Percentiles rank a stretch among this genome's conserved stretches.
These are phyloP conservation scores for Pleodorina starrii DNA, from an alignment of 139 green algal genomes.

Conservation along the genomic window DNA sequence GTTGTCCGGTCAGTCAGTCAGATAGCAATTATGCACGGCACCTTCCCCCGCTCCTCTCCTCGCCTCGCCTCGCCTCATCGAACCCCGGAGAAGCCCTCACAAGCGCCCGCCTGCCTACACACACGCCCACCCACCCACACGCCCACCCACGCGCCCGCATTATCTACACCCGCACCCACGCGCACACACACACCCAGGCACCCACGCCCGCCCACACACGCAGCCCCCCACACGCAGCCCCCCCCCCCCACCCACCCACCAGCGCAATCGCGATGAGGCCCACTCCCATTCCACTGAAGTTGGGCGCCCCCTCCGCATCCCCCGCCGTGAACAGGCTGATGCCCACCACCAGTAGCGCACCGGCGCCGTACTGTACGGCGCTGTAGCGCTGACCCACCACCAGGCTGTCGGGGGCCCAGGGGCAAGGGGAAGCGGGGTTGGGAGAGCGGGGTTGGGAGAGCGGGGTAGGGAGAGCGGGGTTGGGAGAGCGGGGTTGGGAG, in stretches of 20 bases:
- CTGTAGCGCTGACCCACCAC: slow-evolving; percentile 65
- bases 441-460: too few relatives aligned
- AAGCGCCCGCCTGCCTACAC: neutral
- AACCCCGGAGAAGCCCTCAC: neutral
- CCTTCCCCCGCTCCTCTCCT: too few relatives aligned
- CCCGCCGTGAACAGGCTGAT: slow-evolving; percentile 75
- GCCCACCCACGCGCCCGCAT: too few relatives aligned
- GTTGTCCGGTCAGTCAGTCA: too few relatives aligned
- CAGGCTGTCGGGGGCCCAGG: neutral
- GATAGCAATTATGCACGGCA: too few relatives aligned
- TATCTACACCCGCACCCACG: neutral
- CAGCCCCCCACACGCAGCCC: neutral
- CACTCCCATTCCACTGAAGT: slow-evolving; percentile 66
- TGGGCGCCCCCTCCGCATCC: slow-evolving; percentile 63
- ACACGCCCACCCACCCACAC: neutral
- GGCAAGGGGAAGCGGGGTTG: too few relatives aligned
- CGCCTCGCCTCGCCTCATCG: too few relatives aligned
- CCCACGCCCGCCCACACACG: neutral
- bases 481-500: too few relatives aligned
- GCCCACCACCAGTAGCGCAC: slow-evolving; percentile 67
- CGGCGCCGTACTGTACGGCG: slow-evolving; percentile 59
- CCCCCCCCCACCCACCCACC: slow-evolving; percentile 39
- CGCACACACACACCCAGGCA: neutral
- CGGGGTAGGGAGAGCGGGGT: too few relatives aligned
- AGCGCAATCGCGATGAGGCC: slow-evolving; percentile 69